These are phyloP conservation scores for Dipteronia dyeriana DNA, from an alignment of 345 rosid species.

Conservation along the genomic window DNA sequence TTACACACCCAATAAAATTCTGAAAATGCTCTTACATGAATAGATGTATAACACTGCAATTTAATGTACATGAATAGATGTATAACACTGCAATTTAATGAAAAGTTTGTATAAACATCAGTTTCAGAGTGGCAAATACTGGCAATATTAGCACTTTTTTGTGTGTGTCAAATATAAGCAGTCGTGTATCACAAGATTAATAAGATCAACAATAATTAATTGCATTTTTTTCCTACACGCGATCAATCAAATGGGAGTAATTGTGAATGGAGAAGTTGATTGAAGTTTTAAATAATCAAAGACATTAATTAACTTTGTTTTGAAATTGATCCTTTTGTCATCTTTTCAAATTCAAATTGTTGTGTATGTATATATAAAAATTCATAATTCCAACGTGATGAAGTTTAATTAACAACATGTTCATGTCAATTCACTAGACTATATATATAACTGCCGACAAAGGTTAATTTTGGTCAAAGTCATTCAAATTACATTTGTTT, in stretches of 20 bases:
- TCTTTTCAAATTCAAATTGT: neutral
- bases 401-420: neutral
- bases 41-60: too few relatives aligned
- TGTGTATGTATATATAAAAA: neutral
- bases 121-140: neutral
- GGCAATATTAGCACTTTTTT: neutral
- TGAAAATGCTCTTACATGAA: too few relatives aligned
- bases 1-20: too few relatives aligned
- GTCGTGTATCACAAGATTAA: neutral
- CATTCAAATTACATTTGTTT: too few relatives aligned
- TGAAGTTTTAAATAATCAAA: too few relatives aligned
- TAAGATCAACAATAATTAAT: neutral
- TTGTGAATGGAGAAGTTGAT: neutral
- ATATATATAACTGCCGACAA: too few relatives aligned
- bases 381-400: neutral
- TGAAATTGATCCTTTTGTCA: too few relatives aligned
- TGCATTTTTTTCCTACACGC: neutral
- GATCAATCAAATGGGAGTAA: neutral
- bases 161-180: too few relatives aligned
- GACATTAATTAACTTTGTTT: neutral
- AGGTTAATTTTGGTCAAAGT: too few relatives aligned
- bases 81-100: too few relatives aligned
- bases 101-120: neutral
- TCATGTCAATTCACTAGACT: neutral
- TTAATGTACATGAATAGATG: too few relatives aligned